These are phyloP conservation scores for Colletotrichum salicis DNA, from an alignment of 2,329 filamentous ascomycete genomes.

Conservation along the genomic window DNA sequence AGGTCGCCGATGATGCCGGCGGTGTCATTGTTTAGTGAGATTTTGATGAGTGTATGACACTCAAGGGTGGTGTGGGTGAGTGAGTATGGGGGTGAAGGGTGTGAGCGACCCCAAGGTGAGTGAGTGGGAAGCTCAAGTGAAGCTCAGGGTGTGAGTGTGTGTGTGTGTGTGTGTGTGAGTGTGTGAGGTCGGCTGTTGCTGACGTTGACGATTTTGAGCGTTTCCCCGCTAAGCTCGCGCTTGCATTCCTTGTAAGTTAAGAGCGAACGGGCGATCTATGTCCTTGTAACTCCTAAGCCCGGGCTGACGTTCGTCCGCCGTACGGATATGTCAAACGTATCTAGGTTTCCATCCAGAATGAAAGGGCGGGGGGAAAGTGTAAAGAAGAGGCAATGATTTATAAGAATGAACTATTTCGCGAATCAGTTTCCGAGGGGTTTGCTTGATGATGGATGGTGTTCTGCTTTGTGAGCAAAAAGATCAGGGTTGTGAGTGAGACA, in stretches of 20 bases:
- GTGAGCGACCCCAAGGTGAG: not conserved
- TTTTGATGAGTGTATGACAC: not conserved
- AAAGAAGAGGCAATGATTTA: not conserved
- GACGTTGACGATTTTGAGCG: conserved; percentile 18
- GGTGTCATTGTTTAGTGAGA: conserved; percentile 15
- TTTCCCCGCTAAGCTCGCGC: conserved; percentile 13
- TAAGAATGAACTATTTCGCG: not conserved
- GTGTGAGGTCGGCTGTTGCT: not conserved
- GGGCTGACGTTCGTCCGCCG: not conserved
- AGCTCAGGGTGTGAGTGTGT: conserved; percentile 2
- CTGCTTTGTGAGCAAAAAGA: not conserved
- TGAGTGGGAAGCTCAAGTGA: not conserved
- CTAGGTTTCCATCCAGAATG: not conserved
- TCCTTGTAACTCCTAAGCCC: conserved; percentile 1
- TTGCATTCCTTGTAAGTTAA: not conserved
- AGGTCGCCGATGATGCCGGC: conserved; percentile 10
- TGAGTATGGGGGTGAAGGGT: not conserved
- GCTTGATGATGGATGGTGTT: not conserved
- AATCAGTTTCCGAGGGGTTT: no score
- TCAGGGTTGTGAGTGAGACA: not conserved
- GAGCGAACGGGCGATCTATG: not conserved
- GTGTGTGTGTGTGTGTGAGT: not conserved
- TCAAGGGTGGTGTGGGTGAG: no score
- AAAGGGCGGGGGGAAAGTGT: not conserved
- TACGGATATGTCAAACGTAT: not conserved